phyloP scores from a whole-genome alignment of 2,329 filamentous ascomycete species.

The Dryadomyces sulphureus region DNA sequence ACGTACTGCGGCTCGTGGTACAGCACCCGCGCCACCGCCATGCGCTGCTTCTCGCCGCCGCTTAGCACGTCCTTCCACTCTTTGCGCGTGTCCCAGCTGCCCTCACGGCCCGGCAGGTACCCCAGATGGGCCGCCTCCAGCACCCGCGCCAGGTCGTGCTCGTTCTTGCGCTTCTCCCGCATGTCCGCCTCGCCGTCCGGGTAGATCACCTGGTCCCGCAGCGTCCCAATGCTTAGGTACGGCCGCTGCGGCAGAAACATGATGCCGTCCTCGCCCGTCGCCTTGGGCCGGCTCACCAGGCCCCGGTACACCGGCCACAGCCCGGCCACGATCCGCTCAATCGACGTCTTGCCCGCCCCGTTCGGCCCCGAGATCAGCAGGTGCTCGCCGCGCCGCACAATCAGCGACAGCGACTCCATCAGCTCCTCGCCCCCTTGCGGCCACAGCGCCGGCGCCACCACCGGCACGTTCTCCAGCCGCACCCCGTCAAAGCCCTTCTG shows the following conservation, averaged over 20 bases:
- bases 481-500: slow-evolving; percentile 94
- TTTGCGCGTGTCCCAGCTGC: slow-evolving; percentile 91
- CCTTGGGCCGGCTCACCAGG: slow-evolving; percentile 74
- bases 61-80: slow-evolving; percentile 98
- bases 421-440: slow-evolving; percentile 86
- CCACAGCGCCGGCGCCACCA: slow-evolving; percentile 79
- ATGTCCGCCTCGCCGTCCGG: slow-evolving; percentile 92
- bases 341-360: slow-evolving; percentile 83
- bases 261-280: slow-evolving; percentile 72
- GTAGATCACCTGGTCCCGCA: slow-evolving; percentile 96
- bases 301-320: slow-evolving; percentile 95
- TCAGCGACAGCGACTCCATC: slow-evolving; percentile 74
- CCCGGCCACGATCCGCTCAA: slow-evolving; percentile 75
- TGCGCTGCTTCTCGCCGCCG: slow-evolving; percentile 91
- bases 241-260: slow-evolving; percentile 96
- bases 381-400: slow-evolving; percentile 83
- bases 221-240: slow-evolving; percentile 80
- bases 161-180: slow-evolving; percentile 63
- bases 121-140: slow-evolving; percentile 75
- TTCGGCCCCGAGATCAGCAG: slow-evolving; percentile 90
- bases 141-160: slow-evolving; percentile 62
- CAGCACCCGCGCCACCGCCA: slow-evolving; percentile 76
- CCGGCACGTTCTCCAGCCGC: slow-evolving; percentile 78
- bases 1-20: slow-evolving; percentile 94
- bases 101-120: slow-evolving; percentile 82